Base-by-base conservation (phyloP, 2,329 filamentous ascomycete genomes). In the Fusarium austroafricanum region DNA sequence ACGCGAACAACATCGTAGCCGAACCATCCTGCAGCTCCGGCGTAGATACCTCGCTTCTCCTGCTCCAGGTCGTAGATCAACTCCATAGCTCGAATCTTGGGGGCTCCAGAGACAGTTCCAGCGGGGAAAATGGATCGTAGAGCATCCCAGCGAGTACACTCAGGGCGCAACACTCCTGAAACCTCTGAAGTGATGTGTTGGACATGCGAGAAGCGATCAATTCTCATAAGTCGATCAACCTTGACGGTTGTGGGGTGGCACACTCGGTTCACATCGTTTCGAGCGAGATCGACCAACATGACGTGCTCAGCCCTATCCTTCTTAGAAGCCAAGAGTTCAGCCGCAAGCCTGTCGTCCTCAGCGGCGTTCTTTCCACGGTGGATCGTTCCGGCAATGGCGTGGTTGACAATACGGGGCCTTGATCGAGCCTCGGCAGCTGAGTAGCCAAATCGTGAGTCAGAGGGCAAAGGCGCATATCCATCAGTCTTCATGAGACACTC, bases 151-250 rank as follows among this genome's bases (percentile, higher is more conserved):
- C 96, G 88, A 29, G 93, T 95, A 83, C 94, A 94, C 38, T 86
- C 94, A 7, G 87, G 84, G 44, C 96, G 87, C 70, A 98, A 82
- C n/a, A 96, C 86, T 43, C 96, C 95, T 3, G 93, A 97, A 1
- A 99, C 96, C 79, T 99, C 94, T 2, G 93, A 97, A 6, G 97
- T 94, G 18, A 99, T 87, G 79, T 99, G 96, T 84, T 98, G 96
- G 28, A 99, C 96, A 79, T 99, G 96, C 61, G 92, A 96, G 83
- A 99, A 99, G 75, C 92, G 91, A 80, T 97, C 92, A 14, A 96
- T 93, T 4, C 93, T 92, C 95, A 98, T 97, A 67, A 98, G 83
- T 53, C 93, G 89, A 83, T 99, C 96, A 26, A 98, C 96, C 64
- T 92, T 89, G 29, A 95, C 97, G 28, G 92, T 93, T 37, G 90